Evolutionary conservation across 352 stramenopile species (phyloP), one percentile per base, ranked within the genome.

Genomic region (Pythium chondricola): DNA sequence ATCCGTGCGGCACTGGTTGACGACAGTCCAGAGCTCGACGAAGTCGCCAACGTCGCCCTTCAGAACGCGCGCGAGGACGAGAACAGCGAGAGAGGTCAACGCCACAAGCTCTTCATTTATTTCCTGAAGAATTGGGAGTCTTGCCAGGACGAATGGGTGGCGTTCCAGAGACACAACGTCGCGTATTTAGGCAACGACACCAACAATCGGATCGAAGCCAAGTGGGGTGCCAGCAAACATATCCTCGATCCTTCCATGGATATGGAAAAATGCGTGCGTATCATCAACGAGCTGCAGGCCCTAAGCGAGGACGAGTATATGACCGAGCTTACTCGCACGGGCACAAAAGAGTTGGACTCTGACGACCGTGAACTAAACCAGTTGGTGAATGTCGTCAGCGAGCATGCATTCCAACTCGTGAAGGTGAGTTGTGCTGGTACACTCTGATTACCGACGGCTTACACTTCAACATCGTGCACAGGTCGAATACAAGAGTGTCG

Each of bases 351-450:
- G n/a, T n/a, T n/a, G n/a, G n/a, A n/a, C n/a, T n/a, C n/a, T n/a
- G n/a, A n/a, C n/a, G n/a, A n/a, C n/a, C n/a, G n/a, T n/a, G n/a
- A n/a, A n/a, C n/a, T n/a, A n/a, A n/a, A n/a, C n/a, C n/a, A n/a
- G n/a, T n/a, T 61, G 0, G 17, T 32, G 0, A 57, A 62, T 4
- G 4, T 59, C 27, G 40, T 63, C 11, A 65, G 52, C 26, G 42
- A 69, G 20, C 47, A 58, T 36, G 54, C 48, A 4, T 58, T 35
- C n/a, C 26, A 57, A 24, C 38, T 67, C 8, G 35, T 71, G 0
- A 48, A 22, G 36, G 36, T 42, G 17, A 42, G 36, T 42, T 6
- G 5, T 26, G 4, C 17, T 20, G 13, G n/a, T n/a, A n/a, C n/a
- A n/a, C n/a, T n/a, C n/a, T n/a, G n/a, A n/a, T n/a, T n/a, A n/a